Conservation (phyloP, 2,329 filamentous ascomycete genomes). For the Macrophomina phaseolina region DNA sequence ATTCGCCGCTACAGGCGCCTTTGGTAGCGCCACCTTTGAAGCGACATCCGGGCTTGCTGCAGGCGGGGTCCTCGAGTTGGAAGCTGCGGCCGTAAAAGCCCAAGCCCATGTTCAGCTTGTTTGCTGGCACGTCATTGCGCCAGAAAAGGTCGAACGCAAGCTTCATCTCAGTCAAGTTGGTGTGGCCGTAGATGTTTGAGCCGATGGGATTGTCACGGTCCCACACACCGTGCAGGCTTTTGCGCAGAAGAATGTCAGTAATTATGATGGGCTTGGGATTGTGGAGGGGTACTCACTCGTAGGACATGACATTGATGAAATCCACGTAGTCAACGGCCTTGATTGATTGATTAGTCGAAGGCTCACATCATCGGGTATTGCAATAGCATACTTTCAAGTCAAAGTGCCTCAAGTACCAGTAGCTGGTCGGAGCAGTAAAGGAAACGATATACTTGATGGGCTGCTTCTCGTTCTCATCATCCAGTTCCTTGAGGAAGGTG, state of each 20-base stretch:
- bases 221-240: constrained; percentile 43
- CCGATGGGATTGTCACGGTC: constrained; percentile 43
- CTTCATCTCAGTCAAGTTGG: constrained; percentile 57
- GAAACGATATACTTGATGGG: constrained; percentile 31
- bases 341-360: neutral
- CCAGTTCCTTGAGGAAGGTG: constrained; percentile 34
- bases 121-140: constrained; percentile 49
- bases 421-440: constrained; percentile 37
- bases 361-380: neutral
- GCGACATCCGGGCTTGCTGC: constrained; percentile 33
- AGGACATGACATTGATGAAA: constrained; percentile 55
- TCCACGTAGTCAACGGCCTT: constrained; percentile 41
- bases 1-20: constrained; percentile 38
- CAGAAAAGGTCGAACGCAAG: constrained; percentile 52
- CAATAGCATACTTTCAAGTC: constrained; percentile 30
- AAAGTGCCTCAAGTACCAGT: constrained; percentile 37
- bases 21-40: constrained; percentile 33
- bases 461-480: constrained; percentile 30
- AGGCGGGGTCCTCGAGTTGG: constrained; percentile 32
- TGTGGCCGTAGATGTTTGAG: constrained; percentile 45
- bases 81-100: constrained; percentile 54
- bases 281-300: constrained; percentile 30
- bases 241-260: no score
- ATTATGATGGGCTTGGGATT: neutral
- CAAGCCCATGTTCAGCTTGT: constrained; percentile 52